Conservation (phyloP, 2,329 filamentous ascomycete species). For the Lachnum nothofagi region DNA sequence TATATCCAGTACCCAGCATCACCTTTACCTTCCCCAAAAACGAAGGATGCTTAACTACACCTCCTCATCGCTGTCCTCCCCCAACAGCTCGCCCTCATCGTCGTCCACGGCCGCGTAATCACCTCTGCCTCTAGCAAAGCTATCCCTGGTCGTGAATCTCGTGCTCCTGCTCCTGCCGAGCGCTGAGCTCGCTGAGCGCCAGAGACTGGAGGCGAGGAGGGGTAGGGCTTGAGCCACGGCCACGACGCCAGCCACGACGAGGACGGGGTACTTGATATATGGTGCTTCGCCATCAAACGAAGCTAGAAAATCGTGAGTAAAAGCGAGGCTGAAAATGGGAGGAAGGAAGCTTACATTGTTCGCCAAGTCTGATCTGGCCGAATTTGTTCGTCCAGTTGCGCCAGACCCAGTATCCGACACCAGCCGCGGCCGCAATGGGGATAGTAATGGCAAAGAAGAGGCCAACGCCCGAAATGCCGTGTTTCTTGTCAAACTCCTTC, state of each 20-base stretch:
- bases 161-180: slow-evolving; percentile 45
- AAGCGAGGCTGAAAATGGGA: neutral
- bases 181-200: slow-evolving; percentile 56
- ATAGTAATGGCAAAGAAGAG: slow-evolving; percentile 83
- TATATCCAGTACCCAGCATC: neutral
- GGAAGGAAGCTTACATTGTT: slow-evolving; percentile 42
- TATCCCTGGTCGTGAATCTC: slow-evolving; percentile 78
- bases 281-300: slow-evolving; percentile 65
- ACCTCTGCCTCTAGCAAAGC: slow-evolving; percentile 79
- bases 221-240: slow-evolving; percentile 61
- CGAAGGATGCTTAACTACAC: no score
- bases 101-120: slow-evolving; percentile 86
- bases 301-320: slow-evolving; percentile 22
- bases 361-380: slow-evolving; percentile 85
- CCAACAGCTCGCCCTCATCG: slow-evolving; percentile 89
- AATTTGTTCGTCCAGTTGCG: slow-evolving; percentile 84
- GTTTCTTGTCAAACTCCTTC: slow-evolving; percentile 72
- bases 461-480: slow-evolving; percentile 63
- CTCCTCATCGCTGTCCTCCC: slow-evolving; percentile 90
- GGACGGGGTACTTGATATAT: slow-evolving; percentile 78
- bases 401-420: slow-evolving; percentile 79
- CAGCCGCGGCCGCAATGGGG: slow-evolving; percentile 66
- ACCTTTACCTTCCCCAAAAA: neutral
- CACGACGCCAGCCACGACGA: slow-evolving; percentile 60
- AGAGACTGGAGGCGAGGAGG: slow-evolving; percentile 65